These are phyloP conservation scores for Leptodermis oblonga DNA, from an alignment of 257 asterid species.

Conservation along the genomic window DNA sequence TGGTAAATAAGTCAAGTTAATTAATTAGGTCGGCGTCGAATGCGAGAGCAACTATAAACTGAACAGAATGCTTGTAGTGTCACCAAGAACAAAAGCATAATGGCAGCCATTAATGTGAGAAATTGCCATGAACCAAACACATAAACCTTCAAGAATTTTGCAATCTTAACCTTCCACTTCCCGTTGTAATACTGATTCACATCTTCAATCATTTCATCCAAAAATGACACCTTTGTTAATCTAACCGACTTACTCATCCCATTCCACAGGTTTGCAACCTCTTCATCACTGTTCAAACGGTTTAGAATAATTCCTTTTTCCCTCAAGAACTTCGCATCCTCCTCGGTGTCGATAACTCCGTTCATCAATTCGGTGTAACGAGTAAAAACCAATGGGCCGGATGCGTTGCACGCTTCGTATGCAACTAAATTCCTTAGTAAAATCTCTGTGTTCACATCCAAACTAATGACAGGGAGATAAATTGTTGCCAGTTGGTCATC, in stretches of 20 bases:
- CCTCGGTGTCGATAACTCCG: constrained; percentile 52
- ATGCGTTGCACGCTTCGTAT: constrained; percentile 45
- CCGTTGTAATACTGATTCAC: constrained; percentile 50
- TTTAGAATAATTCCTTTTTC: constrained; percentile 50
- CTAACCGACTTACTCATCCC: constrained; percentile 60
- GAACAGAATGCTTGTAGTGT: constrained; percentile 52
- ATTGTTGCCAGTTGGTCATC: constrained; percentile 30
- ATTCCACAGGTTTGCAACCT: constrained; percentile 66
- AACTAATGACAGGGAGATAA: constrained; percentile 33
- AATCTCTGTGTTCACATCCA: constrained; percentile 48
- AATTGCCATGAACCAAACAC: constrained; percentile 62
- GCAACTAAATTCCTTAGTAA: constrained; percentile 58
- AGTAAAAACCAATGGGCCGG: constrained; percentile 49
- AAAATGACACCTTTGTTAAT: constrained; percentile 59
- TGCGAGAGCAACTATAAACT: no score
- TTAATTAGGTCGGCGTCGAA: no score
- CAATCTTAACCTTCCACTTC: constrained; percentile 52
- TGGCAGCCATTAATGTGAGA: constrained; percentile 44
- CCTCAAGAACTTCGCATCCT: constrained; percentile 49
- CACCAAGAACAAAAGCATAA: constrained; percentile 41
- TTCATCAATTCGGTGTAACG: constrained; percentile 67
- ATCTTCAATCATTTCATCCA: constrained; percentile 58
- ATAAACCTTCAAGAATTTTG: constrained; percentile 38
- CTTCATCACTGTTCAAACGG: constrained; percentile 63
- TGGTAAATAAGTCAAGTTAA: no score